Evolutionary conservation across 2,329 filamentous ascomycete species (phyloP).

Genomic region (Penicillium concentricum): DNA sequence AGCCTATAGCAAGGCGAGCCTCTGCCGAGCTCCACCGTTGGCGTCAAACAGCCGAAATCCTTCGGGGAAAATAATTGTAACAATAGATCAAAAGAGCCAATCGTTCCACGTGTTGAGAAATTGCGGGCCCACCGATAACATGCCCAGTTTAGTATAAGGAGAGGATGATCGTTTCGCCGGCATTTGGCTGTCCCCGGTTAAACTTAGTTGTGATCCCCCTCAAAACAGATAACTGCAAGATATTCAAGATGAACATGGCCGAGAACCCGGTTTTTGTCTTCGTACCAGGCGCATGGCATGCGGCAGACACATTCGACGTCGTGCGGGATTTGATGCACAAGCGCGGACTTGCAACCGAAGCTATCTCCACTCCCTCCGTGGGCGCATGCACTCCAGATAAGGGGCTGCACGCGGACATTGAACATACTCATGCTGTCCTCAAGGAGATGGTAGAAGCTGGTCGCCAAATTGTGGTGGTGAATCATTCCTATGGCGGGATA

Average conservation of each 20-base stretch:
- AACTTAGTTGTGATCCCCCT: neutral
- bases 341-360: slow-evolving; percentile 32
- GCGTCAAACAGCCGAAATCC: neutral
- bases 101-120: neutral
- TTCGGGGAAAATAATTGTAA: neutral
- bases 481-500: slow-evolving; percentile 34
- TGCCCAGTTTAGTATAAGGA: neutral
- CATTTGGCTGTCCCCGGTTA: neutral
- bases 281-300: slow-evolving; percentile 44
- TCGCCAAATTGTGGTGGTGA: slow-evolving; percentile 25
- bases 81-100: neutral
- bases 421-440: slow-evolving; percentile 28
- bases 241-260: neutral
- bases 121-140: neutral
- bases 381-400: slow-evolving; percentile 26
- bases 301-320: slow-evolving; percentile 31
- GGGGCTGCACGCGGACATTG: slow-evolving; percentile 35
- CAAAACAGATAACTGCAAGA: neutral
- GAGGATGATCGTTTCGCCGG: neutral
- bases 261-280: slow-evolving; percentile 33
- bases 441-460: slow-evolving; percentile 25
- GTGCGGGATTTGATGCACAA: slow-evolving; percentile 29
- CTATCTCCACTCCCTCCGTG: slow-evolving; percentile 26
- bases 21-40: neutral
- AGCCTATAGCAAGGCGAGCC: neutral